Base-by-base conservation (phyloP, 1,284 basidiomycete species). In the Irpex rosettiformis region DNA sequence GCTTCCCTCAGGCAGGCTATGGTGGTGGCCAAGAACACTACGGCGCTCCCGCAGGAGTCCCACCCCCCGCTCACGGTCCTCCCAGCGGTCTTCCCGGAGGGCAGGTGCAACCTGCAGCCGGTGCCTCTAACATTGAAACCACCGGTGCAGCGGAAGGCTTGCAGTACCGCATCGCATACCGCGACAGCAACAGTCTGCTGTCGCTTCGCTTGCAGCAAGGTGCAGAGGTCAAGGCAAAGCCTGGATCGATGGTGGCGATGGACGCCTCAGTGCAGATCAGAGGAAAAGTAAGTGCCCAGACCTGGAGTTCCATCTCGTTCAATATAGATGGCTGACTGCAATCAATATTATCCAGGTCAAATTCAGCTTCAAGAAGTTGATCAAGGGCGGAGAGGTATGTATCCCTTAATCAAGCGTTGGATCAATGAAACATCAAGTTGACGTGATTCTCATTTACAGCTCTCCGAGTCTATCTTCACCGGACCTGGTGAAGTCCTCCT, bases 241-340 rank as follows among this genome's bases (percentile, higher is more conserved):
- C 72, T 13, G 71, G 71, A n/a, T 62, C 67, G 27, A 70, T 73
- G 68, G 70, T 72, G 57, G 67, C 70, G 24, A 73, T 73, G 71
- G 70, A 68, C 58, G 60, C 67, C 45, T 61, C 62, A 8, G 70
- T 73, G 1, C 66, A 68, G 59, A 67, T 73, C 57, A 63, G 66
- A 60, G 71, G 72, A 56, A 70, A 72, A 59, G 62, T 69, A 54
- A 33, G 57, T 37, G 25, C 7, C 21, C 21, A 18, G 25, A 30
- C 3, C 10, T 49, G 22, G 48, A n/a, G n/a, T n/a, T 43, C 43
- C 29, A 28, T 33, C 43, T 21, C 37, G 8, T 45, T 8, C 16
- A 33, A 56, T 11, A 25, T 33, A n/a, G 10, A n/a, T 37, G 25
- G 13, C 24, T 30, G 4, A 37, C 43, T 4, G 21, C 16, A 45